Percentiles rank a stretch among this genome's conserved stretches.
Conservation (phyloP, 1,139 yeast genomes). For the Suhomyces guaymorum region DNA sequence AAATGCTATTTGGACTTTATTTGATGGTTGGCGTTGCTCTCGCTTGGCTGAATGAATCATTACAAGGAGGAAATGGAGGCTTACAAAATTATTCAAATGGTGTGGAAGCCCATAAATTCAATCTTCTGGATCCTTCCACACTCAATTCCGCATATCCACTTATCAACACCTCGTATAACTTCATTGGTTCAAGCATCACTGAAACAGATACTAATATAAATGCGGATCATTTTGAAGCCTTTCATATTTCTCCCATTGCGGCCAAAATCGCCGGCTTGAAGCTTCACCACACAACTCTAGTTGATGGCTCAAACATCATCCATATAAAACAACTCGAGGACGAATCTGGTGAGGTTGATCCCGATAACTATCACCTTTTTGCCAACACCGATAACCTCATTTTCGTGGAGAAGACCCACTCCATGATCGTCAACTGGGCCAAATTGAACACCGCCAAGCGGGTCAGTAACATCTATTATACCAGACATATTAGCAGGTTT, state of each 20-base stretch:
- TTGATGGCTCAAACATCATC: conserved; percentile 7
- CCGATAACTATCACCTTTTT: conserved; percentile 9
- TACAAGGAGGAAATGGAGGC: too few relatives aligned
- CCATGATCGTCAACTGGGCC: conserved; percentile 19
- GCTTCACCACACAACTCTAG: not conserved
- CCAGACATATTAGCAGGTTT: conserved; percentile 4
- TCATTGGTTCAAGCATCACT: too few relatives aligned
- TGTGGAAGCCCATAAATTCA: too few relatives aligned
- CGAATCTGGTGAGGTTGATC: conserved; percentile 1
- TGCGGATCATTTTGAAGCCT: too few relatives aligned
- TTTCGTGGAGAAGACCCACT: conserved; percentile 13
- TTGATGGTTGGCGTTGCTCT: too few relatives aligned
- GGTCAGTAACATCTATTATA: conserved; percentile 16
- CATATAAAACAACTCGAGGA: not conserved
- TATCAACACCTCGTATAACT: too few relatives aligned
- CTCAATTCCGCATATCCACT: too few relatives aligned
- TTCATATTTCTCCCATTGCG: not conserved
- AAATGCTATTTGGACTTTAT: too few relatives aligned
- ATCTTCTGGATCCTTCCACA: too few relatives aligned
- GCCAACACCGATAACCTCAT: conserved; percentile 16
- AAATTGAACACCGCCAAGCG: conserved; percentile 21
- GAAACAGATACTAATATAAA: not conserved
- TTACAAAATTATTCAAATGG: too few relatives aligned
- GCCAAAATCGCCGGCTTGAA: not conserved
- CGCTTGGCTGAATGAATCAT: too few relatives aligned